Base-by-base conservation (phyloP, 352 stramenopile species). In the Phytopythium sindhum region DNA sequence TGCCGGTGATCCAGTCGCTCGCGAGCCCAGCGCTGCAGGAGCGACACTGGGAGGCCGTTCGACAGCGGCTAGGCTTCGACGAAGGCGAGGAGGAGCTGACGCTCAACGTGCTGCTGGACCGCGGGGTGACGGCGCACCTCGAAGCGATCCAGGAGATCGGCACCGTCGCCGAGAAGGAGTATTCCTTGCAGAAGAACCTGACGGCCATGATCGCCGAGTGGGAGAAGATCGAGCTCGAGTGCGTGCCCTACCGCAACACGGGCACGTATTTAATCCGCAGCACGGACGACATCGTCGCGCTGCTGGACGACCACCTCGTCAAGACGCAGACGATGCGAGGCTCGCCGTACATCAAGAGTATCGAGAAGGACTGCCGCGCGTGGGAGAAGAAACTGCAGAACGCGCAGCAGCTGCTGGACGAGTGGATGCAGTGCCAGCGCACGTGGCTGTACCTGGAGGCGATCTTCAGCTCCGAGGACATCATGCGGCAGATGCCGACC, bases 401-500 rank as follows among this genome's bases (percentile, higher is more conserved):
- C 60, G 73, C 89, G 12, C 90, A 97, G 61, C 82, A 96, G 41
- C 69, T 98, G n/a, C 69, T 98, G 11, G 95, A 98, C 67, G 93
- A 98, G 66, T 98, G 91, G 91, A 97, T 98, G 73, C 83, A 65
- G 6, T 98, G 90, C 58, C 96, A 98, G 73, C 81, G 92, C 31
- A 98, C 93, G 55, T 98, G 96, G 95, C 77, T 98, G 33, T 98
- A 98, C 66, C 81, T 98, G 8, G 93, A 98, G 72, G 92, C 95
- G 6, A 98, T 98, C 54, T 98, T 98, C 66, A 95, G 84, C 60
- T 97, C 86, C 1, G 91, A 98, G 44, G 96, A 98, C 63, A 98
- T 98, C 51, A 97, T 98, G 90, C 78, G 93, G 14, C 95, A 98
- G 77, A 96, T 98, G 82, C 95, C 94, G 6, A 97, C 90, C 0